Percentiles rank a stretch among this genome's conserved stretches.
phyloP scores from a whole-genome alignment of 2,329 filamentous ascomycete species.

The Exserohilum turcica region DNA sequence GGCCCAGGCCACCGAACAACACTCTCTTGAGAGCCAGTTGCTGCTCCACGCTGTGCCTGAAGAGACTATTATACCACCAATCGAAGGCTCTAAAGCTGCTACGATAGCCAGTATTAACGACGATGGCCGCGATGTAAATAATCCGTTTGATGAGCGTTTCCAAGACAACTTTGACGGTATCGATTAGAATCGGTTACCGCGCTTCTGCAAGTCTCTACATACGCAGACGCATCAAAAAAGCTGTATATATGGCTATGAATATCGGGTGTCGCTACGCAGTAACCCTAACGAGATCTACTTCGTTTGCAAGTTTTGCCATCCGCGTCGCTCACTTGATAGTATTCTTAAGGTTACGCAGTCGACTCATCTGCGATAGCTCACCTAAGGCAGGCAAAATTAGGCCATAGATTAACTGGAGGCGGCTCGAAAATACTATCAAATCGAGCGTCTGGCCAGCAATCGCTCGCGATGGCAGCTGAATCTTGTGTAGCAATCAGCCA shows the following conservation, averaged over 20 bases:
- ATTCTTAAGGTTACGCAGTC: not conserved
- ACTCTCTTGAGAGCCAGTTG: no score
- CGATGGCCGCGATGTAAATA: not conserved
- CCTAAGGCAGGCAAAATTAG: not conserved
- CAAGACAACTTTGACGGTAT: constrained; percentile 8
- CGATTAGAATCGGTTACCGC: constrained; percentile 1
- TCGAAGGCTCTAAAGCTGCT: not conserved
- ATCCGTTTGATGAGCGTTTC: constrained; percentile 1
- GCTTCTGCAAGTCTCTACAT: constrained; percentile 1
- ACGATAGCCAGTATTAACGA: constrained; percentile 1
- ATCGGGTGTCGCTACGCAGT: constrained; percentile 2
- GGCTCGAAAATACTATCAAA: not conserved
- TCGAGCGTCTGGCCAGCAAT: not conserved
- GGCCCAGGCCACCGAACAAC: no score
- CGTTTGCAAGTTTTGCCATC: constrained; percentile 1
- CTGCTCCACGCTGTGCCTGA: no score
- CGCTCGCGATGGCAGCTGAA: not conserved
- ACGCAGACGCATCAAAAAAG: constrained; percentile 2
- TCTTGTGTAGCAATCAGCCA: not conserved
- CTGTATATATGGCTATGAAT: constrained; percentile 6
- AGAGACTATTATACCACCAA: no score
- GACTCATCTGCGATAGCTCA: not conserved
- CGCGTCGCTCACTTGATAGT: not conserved
- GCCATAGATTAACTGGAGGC: not conserved
- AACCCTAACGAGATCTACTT: constrained; percentile 2